phyloP scores from a whole-genome alignment of 2,329 filamentous ascomycete genomes.

The Gliomastix tumulicola region DNA sequence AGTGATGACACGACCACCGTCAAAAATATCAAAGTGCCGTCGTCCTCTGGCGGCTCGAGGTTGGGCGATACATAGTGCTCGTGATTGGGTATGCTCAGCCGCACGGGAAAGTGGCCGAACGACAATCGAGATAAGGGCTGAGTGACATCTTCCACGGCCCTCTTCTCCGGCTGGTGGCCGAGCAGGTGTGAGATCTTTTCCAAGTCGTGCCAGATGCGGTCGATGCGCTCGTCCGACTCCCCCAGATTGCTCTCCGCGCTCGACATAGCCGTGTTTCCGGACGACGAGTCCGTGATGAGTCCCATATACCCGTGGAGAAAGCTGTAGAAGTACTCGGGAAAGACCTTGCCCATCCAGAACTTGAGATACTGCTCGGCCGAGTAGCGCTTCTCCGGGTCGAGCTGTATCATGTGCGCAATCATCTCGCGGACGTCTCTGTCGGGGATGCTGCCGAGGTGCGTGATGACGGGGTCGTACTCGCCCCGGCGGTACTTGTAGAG shows the following conservation, averaged over 20 bases:
- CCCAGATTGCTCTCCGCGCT: slow-evolving; percentile 64
- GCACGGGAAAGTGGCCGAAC: slow-evolving; percentile 67
- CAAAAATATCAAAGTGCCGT: slow-evolving; percentile 88
- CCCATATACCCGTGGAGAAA: slow-evolving; percentile 98
- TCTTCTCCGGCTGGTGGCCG: slow-evolving; percentile 54
- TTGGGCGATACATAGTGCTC: slow-evolving; percentile 60
- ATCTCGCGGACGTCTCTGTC: slow-evolving; percentile 83
- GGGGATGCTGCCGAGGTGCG: slow-evolving; percentile 77
- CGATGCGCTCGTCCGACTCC: slow-evolving; percentile 89
- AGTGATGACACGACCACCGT: slow-evolving; percentile 84
- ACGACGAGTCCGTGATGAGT: slow-evolving; percentile 83
- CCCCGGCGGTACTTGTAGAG: slow-evolving; percentile 89
- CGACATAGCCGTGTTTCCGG: slow-evolving; percentile 66
- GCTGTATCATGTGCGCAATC: slow-evolving; percentile 91
- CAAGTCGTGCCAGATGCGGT: slow-evolving; percentile 88
- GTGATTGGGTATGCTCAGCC: slow-evolving; percentile 81
- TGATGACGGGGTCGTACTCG: slow-evolving; percentile 82
- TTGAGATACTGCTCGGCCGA: slow-evolving; percentile 90
- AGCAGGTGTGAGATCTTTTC: slow-evolving; percentile 97
- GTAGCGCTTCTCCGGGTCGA: slow-evolving; percentile 86
- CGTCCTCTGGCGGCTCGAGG: slow-evolving; percentile 61
- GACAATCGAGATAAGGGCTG: slow-evolving; percentile 34
- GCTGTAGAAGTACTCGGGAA: slow-evolving; percentile 94
- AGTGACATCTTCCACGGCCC: slow-evolving; percentile 18
- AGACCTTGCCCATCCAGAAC: slow-evolving; percentile 87